These are phyloP conservation scores for Dothideomycetidae sp. DNA, from an alignment of 2,329 filamentous ascomycete species.

Conservation along the genomic window DNA sequence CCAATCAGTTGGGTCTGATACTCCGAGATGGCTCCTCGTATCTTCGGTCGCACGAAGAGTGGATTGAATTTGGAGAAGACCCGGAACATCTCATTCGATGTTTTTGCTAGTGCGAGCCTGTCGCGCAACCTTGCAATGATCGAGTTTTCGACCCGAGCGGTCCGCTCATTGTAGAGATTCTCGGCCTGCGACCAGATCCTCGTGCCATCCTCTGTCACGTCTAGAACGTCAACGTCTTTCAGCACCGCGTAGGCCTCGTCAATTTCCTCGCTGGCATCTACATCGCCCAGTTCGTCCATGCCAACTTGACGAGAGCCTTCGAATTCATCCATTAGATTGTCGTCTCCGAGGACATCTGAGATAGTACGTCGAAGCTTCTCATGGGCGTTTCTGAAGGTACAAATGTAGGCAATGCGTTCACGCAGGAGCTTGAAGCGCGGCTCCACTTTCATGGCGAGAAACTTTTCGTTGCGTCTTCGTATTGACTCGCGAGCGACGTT, in stretches of 20 bases:
- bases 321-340: constrained; percentile 40
- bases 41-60: constrained; percentile 96
- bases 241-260: constrained; percentile 85
- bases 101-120: constrained; percentile 86
- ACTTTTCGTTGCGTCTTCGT: constrained; percentile 85
- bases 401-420: constrained; percentile 81
- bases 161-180: constrained; percentile 92
- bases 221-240: constrained; percentile 87
- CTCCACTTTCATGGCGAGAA: constrained; percentile 93
- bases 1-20: constrained; percentile 98
- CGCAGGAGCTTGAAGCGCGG: constrained; percentile 81
- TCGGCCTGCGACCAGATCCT: constrained; percentile 87
- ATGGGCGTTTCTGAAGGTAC: constrained; percentile 89
- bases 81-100: constrained; percentile 98
- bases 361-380: constrained; percentile 96
- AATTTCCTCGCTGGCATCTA: constrained; percentile 94
- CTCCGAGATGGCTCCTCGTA: constrained; percentile 91
- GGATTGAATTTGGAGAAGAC: constrained; percentile 99
- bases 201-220: constrained; percentile 81
- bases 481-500: constrained; percentile 94
- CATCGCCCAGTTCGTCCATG: constrained; percentile 89
- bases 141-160: constrained; percentile 92
- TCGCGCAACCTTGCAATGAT: constrained; percentile 92
- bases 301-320: constrained; percentile 52
- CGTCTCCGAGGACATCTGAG: constrained; percentile 79